Evolutionary conservation across 257 asterid species (phyloP).

Genomic region (Hygrophila difformis): DNA sequence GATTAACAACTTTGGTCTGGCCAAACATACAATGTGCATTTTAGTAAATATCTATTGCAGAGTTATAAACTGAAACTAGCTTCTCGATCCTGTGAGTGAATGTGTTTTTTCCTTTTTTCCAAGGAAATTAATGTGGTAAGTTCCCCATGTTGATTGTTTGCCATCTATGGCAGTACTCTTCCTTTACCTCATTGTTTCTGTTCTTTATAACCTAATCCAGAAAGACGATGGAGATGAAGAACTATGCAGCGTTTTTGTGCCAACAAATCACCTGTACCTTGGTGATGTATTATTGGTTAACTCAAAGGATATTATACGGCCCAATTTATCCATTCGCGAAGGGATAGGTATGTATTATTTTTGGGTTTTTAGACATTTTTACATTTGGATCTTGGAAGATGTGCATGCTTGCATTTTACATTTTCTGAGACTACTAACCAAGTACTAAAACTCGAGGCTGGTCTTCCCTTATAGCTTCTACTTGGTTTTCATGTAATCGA

Average conservation of each 20-base stretch:
- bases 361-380: not conserved
- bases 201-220: conserved; percentile 28
- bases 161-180: no score
- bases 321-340: conserved; percentile 83
- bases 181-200: no score
- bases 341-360: conserved; percentile 58
- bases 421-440: no score
- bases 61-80: no score
- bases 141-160: not conserved
- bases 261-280: conserved; percentile 80
- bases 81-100: no score
- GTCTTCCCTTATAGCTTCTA: no score
- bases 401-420: no score
- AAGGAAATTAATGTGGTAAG: not conserved
- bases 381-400: not conserved
- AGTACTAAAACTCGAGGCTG: no score
- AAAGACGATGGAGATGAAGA: conserved; percentile 86
- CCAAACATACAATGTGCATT: not conserved
- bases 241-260: conserved; percentile 80
- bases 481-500: no score
- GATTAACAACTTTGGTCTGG: not conserved
- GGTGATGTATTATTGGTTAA: conserved; percentile 73
- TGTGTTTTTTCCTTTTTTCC: no score
- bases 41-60: not conserved
- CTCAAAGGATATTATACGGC: conserved; percentile 67